Conservation (phyloP, 441 rosid species). For the Eutrema salsugineum region DNA sequence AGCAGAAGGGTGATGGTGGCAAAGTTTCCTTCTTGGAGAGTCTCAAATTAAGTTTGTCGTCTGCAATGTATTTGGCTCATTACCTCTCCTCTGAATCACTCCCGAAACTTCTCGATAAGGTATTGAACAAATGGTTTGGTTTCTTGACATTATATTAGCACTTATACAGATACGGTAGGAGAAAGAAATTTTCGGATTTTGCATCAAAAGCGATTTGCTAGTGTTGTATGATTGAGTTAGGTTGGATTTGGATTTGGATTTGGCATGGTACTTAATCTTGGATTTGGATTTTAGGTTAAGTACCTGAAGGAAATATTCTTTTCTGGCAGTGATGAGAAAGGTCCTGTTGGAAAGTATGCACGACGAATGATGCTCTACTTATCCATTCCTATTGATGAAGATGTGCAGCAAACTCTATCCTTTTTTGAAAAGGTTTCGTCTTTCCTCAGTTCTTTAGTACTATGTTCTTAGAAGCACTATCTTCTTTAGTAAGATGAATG, state of each 20-base stretch:
- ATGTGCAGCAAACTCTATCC: conserved; percentile 79
- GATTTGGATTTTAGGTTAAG: conserved; percentile 72
- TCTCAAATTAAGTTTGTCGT: conserved; percentile 62
- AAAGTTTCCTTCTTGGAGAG: conserved; percentile 87
- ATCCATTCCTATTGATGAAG: conserved; percentile 77
- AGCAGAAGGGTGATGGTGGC: conserved; percentile 75
- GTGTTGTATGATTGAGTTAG: not conserved
- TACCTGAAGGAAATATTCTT: conserved; percentile 78
- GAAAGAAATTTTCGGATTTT: not conserved
- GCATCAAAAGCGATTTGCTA: not conserved
- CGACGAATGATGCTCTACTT: conserved; percentile 72
- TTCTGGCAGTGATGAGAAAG: conserved; percentile 57
- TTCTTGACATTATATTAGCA: not conserved
- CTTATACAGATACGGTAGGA: not conserved
- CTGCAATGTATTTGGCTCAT: conserved; percentile 72
- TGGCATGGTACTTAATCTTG: conserved; percentile 42
- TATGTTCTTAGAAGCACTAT: not conserved
- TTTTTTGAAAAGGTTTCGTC: conserved; percentile 78
- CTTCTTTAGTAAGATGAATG: not conserved
- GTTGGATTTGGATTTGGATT: not conserved
- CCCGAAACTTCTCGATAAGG: conserved; percentile 56
- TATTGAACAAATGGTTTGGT: conserved; percentile 2
- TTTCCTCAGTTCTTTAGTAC: not conserved
- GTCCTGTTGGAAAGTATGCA: conserved; percentile 54
- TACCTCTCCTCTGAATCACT: conserved; percentile 60